These are phyloP conservation scores for Pneumocystis murina DNA, from an alignment of 1,139 yeast species.

Conservation along the genomic window DNA sequence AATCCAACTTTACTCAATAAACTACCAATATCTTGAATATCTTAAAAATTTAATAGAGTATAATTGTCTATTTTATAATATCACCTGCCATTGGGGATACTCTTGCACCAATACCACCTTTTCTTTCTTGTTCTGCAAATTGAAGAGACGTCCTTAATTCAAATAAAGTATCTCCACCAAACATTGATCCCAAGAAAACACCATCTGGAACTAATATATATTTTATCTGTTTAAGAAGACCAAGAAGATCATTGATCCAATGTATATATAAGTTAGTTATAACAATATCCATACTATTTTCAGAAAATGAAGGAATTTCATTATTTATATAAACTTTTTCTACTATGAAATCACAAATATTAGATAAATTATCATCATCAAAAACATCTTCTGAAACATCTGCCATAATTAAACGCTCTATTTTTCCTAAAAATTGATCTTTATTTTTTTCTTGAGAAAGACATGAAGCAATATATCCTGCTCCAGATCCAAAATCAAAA, in stretches of 20 bases:
- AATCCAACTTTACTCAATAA: slow-evolving; percentile 63
- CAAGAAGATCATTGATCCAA: slow-evolving; percentile 76
- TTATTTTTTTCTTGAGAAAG: slow-evolving; percentile 21
- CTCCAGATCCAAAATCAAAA: slow-evolving; percentile 59
- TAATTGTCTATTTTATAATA: neutral
- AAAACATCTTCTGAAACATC: slow-evolving; percentile 47
- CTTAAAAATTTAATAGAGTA: slow-evolving; percentile 18
- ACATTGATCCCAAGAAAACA: slow-evolving; percentile 64
- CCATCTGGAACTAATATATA: slow-evolving; percentile 66
- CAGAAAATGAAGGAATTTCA: slow-evolving; percentile 26
- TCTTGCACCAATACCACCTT: slow-evolving; percentile 67
- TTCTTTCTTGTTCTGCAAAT: slow-evolving; percentile 65
- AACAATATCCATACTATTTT: slow-evolving; percentile 51
- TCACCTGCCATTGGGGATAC: slow-evolving; percentile 54
- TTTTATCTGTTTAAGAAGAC: slow-evolving; percentile 42
- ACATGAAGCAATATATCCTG: slow-evolving; percentile 43
- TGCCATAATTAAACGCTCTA: slow-evolving; percentile 48
- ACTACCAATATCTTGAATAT: slow-evolving; percentile 60
- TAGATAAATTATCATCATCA: slow-evolving; percentile 31
- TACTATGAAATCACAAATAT: slow-evolving; percentile 28
- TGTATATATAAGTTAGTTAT: slow-evolving; percentile 61
- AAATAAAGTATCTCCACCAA: slow-evolving; percentile 72
- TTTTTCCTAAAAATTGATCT: slow-evolving; percentile 38
- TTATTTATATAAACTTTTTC: slow-evolving; percentile 49
- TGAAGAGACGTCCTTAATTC: slow-evolving; percentile 70